These are phyloP conservation scores for Zopfia rhizophila DNA, from an alignment of 2,329 filamentous ascomycete species.

Conservation along the genomic window DNA sequence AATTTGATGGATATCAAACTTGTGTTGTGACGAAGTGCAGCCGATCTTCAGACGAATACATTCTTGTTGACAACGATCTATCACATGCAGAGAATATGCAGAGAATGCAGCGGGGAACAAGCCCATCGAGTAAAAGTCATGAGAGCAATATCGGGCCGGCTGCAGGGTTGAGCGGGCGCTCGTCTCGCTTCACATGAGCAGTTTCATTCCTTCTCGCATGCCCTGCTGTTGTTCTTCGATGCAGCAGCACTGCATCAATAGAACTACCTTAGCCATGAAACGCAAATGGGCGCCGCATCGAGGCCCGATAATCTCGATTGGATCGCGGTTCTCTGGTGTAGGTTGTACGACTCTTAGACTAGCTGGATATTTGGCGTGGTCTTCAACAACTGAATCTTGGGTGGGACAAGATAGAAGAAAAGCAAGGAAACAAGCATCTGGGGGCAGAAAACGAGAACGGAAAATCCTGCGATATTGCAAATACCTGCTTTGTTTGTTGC, in stretches of 20 bases:
- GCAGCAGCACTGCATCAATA: constrained; percentile 13
- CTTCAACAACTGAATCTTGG: background rate
- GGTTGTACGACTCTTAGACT: constrained; percentile 13
- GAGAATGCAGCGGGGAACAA: constrained; percentile 3
- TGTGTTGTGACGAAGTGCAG: constrained; percentile 18
- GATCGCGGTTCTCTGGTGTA: constrained; percentile 6
- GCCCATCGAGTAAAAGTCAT: constrained; percentile 2
- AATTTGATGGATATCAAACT: constrained; percentile 17
- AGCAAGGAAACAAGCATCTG: constrained; percentile 3
- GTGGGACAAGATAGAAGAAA: background rate
- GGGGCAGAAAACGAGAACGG: background rate
- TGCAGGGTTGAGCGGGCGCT: constrained; percentile 6
- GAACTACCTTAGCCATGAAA: constrained; percentile 1
- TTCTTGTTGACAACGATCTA: constrained; percentile 1
- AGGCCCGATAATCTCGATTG: constrained; percentile 8
- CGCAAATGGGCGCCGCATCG: constrained; percentile 3
- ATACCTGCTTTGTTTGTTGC: constrained; percentile 11
- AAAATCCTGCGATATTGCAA: constrained; percentile 1
- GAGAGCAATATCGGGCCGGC: constrained; percentile 16
- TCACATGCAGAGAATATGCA: constrained; percentile 7
- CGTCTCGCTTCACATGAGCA: constrained; percentile 6
- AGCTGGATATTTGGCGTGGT: constrained; percentile 1
- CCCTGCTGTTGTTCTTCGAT: constrained; percentile 1
- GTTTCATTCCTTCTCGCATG: constrained; percentile 1
- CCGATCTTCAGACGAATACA: constrained; percentile 5